These are phyloP conservation scores for Rhododendron ovatum DNA, from an alignment of 148 eudicot species.

Conservation along the genomic window DNA sequence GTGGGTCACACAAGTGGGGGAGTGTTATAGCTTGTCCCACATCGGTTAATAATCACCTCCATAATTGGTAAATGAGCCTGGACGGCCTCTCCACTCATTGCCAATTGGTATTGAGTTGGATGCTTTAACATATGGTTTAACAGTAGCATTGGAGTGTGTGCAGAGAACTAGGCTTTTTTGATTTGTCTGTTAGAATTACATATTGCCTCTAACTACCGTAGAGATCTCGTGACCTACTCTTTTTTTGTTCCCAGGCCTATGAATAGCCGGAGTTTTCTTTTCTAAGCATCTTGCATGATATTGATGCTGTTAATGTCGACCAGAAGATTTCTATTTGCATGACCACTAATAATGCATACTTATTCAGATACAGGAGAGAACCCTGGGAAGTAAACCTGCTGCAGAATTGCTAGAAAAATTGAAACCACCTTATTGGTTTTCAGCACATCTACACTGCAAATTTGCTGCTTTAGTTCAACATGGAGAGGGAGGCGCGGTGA, in stretches of 20 bases:
- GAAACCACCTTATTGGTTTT: conserved; percentile 94
- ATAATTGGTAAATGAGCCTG: too few relatives aligned
- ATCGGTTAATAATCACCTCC: too few relatives aligned
- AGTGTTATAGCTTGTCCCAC: too few relatives aligned
- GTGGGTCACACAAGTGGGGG: too few relatives aligned
- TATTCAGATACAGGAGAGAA: conserved; percentile 58
- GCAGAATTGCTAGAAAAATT: conserved; percentile 70
- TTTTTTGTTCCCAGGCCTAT: neutral
- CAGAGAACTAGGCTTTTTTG: neutral
- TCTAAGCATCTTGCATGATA: conserved; percentile 6
- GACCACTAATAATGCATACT: neutral
- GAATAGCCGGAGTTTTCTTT: neutral
- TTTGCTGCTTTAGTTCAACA: conserved; percentile 88
- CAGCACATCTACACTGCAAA: conserved; percentile 95
- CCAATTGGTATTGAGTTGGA: too few relatives aligned
- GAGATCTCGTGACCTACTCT: neutral
- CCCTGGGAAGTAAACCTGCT: conserved; percentile 91
- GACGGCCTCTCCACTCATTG: too few relatives aligned
- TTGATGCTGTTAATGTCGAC: neutral
- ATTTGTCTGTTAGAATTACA: neutral
- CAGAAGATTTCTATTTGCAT: neutral
- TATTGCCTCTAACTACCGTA: neutral
- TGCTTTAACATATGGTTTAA: too few relatives aligned
- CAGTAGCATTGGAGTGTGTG: neutral
- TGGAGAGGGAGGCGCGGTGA: conserved; percentile 58